Percentiles rank a stretch among this genome's conserved stretches.
Evolutionary conservation across 2,329 filamentous ascomycete genomes (phyloP).

Genomic region (Fusarium mundagurra): DNA sequence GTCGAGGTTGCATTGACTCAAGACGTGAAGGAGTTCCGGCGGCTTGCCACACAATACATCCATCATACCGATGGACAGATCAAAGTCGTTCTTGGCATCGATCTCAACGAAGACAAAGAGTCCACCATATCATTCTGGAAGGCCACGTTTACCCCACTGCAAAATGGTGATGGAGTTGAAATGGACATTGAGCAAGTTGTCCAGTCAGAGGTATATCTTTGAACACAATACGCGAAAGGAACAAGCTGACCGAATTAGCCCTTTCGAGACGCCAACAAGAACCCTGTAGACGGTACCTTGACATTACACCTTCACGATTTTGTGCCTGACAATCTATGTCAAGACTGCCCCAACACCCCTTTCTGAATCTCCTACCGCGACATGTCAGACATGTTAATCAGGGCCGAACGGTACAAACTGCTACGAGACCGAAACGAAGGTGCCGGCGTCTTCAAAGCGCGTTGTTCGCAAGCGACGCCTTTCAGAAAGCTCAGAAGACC

Average conservation of each 20-base stretch:
- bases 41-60: fast-evolving
- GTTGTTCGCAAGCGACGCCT: not conserved
- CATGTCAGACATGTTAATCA: fast-evolving
- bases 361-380: not conserved
- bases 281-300: fast-evolving
- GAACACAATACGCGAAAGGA: fast-evolving
- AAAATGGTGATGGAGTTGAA: fast-evolving
- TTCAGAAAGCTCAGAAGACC: not conserved
- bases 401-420: fast-evolving
- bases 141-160: fast-evolving
- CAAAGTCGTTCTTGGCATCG: not conserved
- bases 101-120: not conserved
- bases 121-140: not conserved
- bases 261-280: not conserved
- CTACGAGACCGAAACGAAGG: fast-evolving
- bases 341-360: fast-evolving
- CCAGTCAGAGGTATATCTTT: not conserved
- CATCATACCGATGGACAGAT: not conserved
- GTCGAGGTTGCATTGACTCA: not conserved
- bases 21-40: fast-evolving
- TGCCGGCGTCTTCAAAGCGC: fast-evolving
- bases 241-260: not conserved
- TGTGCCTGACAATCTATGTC: not conserved
- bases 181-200: not conserved
- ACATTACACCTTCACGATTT: fast-evolving